A percentile compares a stretch with the other conserved stretches of the same genome.
These are phyloP conservation scores for Clavulina sp. DNA, from an alignment of 768 basidiomycete species.

Conservation along the genomic window DNA sequence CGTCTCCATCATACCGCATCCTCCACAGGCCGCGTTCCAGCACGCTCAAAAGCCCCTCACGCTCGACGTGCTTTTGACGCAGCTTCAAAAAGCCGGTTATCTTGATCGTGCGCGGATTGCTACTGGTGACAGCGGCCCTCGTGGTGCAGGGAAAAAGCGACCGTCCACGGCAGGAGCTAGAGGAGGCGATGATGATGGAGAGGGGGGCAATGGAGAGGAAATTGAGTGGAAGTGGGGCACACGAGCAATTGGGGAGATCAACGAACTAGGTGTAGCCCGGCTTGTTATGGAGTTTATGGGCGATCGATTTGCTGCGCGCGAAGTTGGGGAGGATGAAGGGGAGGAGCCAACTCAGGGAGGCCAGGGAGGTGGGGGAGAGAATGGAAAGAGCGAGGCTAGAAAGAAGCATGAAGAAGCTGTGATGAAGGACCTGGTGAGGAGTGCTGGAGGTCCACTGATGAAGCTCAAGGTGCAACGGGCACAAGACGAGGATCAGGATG, in stretches of 20 bases:
- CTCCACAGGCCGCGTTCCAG: conserved; percentile 17
- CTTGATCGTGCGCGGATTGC: conserved; percentile 36
- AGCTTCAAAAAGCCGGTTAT: conserved; percentile 54
- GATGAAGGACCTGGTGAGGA: background rate
- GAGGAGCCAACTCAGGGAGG: background rate
- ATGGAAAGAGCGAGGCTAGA: background rate
- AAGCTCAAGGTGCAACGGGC: background rate
- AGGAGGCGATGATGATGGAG: conserved; percentile 12
- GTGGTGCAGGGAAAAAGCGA: conserved; percentile 14
- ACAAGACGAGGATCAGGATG: background rate
- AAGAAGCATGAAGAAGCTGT: conserved; percentile 4
- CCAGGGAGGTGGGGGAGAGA: background rate
- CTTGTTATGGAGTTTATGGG: conserved; percentile 74
- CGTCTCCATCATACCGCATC: conserved; percentile 32
- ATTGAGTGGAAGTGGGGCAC: conserved; percentile 81
- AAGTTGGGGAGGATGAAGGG: conserved; percentile 5
- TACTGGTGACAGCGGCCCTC: too few relatives aligned
- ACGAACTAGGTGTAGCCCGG: conserved; percentile 52
- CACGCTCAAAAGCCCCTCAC: conserved; percentile 32
- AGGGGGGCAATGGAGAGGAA: conserved; percentile 23
- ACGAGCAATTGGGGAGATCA: conserved; percentile 64
- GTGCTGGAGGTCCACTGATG: background rate
- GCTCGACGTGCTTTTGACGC: conserved; percentile 47
- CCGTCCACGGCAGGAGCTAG: conserved; percentile 19
- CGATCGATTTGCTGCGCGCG: conserved; percentile 3